phyloP scores from a whole-genome alignment of 2,329 filamentous ascomycete genomes.

The Penicillium sp. region DNA sequence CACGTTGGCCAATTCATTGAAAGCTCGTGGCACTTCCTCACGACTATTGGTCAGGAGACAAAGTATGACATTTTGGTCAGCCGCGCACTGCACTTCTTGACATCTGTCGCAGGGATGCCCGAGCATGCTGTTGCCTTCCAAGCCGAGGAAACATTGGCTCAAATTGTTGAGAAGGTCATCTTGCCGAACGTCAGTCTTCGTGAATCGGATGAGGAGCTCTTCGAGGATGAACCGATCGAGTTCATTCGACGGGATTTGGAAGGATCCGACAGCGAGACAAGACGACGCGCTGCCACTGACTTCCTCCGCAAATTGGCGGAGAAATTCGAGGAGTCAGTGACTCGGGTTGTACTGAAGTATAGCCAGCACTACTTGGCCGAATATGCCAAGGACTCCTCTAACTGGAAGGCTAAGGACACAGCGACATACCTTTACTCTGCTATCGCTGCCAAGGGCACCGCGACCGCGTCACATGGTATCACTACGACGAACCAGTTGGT shows the following conservation, averaged over 20 bases:
- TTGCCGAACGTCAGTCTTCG: constrained; percentile 87
- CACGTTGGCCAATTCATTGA: constrained; percentile 80
- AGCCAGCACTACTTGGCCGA: constrained; percentile 76
- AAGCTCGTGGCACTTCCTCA: constrained; percentile 87
- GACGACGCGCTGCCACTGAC: constrained; percentile 87
- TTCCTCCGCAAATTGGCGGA: constrained; percentile 86
- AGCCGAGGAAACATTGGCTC: constrained; percentile 69
- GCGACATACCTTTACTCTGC: constrained; percentile 96
- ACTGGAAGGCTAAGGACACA: constrained; percentile 98
- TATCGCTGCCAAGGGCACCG: constrained; percentile 84
- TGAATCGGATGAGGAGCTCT: constrained; percentile 90
- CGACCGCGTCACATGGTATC: constrained; percentile 84
- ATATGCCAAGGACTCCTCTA: constrained; percentile 64
- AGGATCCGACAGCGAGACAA: constrained; percentile 91
- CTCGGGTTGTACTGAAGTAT: constrained; percentile 80
- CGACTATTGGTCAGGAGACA: constrained; percentile 76
- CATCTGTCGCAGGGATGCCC: constrained; percentile 73
- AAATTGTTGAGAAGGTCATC: constrained; percentile 94
- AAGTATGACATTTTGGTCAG: constrained; percentile 95
- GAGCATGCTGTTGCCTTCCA: constrained; percentile 84
- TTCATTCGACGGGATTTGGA: constrained; percentile 94
- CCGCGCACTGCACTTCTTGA: constrained; percentile 90
- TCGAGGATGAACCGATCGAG: constrained; percentile 98
- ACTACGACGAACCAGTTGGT: constrained; percentile 84
- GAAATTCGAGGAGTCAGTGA: constrained; percentile 81